Evolutionary conservation across 176 grass and related monocot genomes (phyloP).

Genomic region (Tillandsia leiboldiana): DNA sequence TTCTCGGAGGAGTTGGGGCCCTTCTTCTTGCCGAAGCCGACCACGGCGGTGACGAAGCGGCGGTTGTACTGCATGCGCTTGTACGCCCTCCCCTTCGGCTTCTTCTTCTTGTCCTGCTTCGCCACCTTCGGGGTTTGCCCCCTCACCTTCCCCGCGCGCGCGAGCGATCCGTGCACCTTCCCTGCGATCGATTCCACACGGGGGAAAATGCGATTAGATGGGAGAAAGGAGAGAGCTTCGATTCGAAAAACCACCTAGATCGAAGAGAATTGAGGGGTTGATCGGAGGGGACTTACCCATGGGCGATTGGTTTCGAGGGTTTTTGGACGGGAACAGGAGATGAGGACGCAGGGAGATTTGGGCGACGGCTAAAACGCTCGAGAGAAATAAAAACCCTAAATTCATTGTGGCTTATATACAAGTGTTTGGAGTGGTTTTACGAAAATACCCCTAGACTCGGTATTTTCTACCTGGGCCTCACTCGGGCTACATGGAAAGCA

Average conservation of each 20-base stretch:
- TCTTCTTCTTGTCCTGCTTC: slow-evolving; percentile 12
- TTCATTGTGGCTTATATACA: background rate
- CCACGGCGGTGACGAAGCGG: slow-evolving; percentile 9
- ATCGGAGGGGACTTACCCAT: background rate
- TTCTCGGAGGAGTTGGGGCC: slow-evolving; percentile 4
- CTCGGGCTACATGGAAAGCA: no score
- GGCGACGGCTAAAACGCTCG: no score
- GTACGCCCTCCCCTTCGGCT: slow-evolving; percentile 7
- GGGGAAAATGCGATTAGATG: no score
- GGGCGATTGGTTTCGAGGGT: background rate
- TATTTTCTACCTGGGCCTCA: no score
- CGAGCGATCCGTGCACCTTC: slow-evolving; percentile 9
- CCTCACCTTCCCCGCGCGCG: slow-evolving; percentile 7
- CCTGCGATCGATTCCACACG: background rate
- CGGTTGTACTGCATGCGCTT: slow-evolving; percentile 12
- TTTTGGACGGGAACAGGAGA: background rate
- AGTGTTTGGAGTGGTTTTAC: background rate
- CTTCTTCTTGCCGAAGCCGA: slow-evolving; percentile 9
- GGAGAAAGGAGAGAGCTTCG: background rate
- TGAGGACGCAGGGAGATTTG: background rate
- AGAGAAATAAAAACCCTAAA: background rate
- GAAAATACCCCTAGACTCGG: background rate
- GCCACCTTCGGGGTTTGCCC: slow-evolving; percentile 7
- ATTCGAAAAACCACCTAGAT: background rate
- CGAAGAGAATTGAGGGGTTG: background rate